Conservation (phyloP, 768 basidiomycete species). For the Trametes gibbosa region DNA sequence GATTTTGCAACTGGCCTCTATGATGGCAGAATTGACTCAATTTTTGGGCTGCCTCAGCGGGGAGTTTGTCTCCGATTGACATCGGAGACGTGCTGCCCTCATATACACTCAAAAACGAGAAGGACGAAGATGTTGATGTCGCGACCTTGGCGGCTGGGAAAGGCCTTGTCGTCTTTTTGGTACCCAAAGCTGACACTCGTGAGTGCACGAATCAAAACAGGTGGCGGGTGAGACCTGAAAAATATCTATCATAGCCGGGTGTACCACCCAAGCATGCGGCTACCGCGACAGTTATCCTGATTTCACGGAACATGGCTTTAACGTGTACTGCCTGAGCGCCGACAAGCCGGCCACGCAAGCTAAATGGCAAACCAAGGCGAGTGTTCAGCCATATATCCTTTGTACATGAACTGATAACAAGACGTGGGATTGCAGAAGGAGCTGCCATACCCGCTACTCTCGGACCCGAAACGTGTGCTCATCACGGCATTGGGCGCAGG, state of each 20-base stretch:
- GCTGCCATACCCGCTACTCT: constrained; percentile 83
- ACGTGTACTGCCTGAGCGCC: constrained; percentile 81
- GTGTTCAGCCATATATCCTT: constrained; percentile 17
- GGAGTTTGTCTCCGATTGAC: constrained; percentile 47
- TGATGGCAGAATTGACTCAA: neutral
- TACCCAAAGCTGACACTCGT: constrained; percentile 88
- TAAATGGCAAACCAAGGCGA: constrained; percentile 86
- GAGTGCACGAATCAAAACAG: constrained; percentile 27
- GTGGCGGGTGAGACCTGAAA: neutral
- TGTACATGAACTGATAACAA: neutral
- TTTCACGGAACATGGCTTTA: constrained; percentile 63
- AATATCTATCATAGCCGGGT: constrained; percentile 56
- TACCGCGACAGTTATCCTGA: constrained; percentile 83
- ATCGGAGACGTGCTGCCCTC: constrained; percentile 76
- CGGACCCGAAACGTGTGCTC: constrained; percentile 80
- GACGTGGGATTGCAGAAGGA: constrained; percentile 55
- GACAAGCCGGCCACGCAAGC: constrained; percentile 71
- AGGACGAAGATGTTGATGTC: constrained; percentile 74
- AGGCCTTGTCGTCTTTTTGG: constrained; percentile 79
- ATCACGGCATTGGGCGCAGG: constrained; percentile 82
- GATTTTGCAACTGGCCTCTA: neutral
- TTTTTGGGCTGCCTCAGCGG: constrained; percentile 18
- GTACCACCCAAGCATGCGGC: constrained; percentile 90
- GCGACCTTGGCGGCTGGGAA: constrained; percentile 59
- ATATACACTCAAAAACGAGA: constrained; percentile 79